phyloP scores from a whole-genome alignment of 1,284 basidiomycete species.

The Boletus hoseneyae region DNA sequence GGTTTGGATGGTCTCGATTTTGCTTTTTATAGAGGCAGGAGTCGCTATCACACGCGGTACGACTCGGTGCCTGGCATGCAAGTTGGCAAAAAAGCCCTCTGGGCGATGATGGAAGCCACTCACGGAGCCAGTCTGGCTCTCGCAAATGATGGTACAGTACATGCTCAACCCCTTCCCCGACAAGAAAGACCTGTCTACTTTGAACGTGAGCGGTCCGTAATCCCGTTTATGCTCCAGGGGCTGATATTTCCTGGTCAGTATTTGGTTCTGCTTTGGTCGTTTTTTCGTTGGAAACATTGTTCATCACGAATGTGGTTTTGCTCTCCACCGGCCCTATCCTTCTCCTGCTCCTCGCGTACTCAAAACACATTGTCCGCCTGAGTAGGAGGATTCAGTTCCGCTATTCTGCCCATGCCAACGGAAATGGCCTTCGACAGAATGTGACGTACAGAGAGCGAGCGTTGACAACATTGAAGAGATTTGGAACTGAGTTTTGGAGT shows the following conservation, averaged over 20 bases:
- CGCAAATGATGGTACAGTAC: conserved; percentile 38
- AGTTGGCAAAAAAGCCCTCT: conserved; percentile 54
- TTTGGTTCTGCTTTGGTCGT: conserved; percentile 55
- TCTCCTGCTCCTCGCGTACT: conserved; percentile 43
- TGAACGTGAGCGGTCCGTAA: conserved; percentile 50
- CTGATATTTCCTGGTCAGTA: conserved; percentile 40
- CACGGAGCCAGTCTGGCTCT: conserved; percentile 53
- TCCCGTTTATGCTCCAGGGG: background rate
- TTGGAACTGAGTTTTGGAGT: conserved; percentile 36
- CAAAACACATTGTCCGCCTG: conserved; percentile 27
- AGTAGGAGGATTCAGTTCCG: conserved; percentile 16
- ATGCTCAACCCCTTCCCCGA: conserved; percentile 9
- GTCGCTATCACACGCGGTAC: conserved; percentile 67
- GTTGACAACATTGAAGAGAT: conserved; percentile 15
- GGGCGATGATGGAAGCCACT: conserved; percentile 72
- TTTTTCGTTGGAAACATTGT: conserved; percentile 49
- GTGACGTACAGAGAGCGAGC: conserved; percentile 9
- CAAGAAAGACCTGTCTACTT: conserved; percentile 57
- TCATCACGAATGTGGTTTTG: conserved; percentile 55
- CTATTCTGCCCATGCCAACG: conserved; percentile 15
- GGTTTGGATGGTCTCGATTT: conserved; percentile 67
- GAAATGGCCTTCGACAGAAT: conserved; percentile 8
- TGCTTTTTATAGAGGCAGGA: conserved; percentile 68
- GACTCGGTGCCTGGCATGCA: conserved; percentile 56
- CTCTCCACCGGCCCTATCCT: conserved; percentile 60